Evolutionary conservation across 768 basidiomycete species (phyloP).

Genomic region (Boletus reticulatus): DNA sequence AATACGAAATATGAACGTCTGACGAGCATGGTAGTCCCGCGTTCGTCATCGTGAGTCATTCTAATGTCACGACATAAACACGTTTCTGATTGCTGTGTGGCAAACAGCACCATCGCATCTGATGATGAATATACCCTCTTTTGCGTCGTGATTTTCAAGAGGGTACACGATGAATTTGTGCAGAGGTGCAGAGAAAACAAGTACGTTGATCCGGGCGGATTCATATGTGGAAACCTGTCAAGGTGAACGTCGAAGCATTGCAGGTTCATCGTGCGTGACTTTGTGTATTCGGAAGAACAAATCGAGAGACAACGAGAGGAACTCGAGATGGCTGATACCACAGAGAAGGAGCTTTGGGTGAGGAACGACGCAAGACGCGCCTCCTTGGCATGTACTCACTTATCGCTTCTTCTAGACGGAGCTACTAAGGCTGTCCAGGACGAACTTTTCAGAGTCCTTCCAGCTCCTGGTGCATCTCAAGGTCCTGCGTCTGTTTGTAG

Average conservation of each 20-base stretch:
- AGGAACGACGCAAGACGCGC: conserved; percentile 17
- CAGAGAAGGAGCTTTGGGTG: conserved; percentile 98
- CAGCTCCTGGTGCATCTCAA: conserved; percentile 94
- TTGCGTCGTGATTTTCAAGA: conserved; percentile 84
- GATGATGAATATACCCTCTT: conserved; percentile 91
- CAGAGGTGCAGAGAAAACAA: conserved; percentile 96
- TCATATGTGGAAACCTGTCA: background rate
- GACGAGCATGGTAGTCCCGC: conserved; percentile 87
- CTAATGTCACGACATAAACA: conserved; percentile 11
- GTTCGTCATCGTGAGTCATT: conserved; percentile 73
- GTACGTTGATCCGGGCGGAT: conserved; percentile 41
- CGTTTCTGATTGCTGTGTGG: conserved; percentile 19
- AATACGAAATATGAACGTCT: conserved; percentile 85
- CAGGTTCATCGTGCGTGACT: conserved; percentile 95
- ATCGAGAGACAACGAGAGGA: conserved; percentile 80
- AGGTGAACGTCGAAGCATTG: conserved; percentile 7
- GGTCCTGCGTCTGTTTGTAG: conserved; percentile 85
- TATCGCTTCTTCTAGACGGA: conserved; percentile 62
- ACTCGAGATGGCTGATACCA: conserved; percentile 70
- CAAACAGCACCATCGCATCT: conserved; percentile 61
- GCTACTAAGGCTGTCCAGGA: conserved; percentile 82
- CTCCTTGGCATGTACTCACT: background rate
- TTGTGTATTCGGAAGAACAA: conserved; percentile 81
- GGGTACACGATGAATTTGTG: conserved; percentile 87
- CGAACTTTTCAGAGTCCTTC: conserved; percentile 96